Percentiles rank a stretch among this genome's conserved stretches.
Conservation (phyloP, 352 stramenopile species). For the Phytophthora rubi region DNA sequence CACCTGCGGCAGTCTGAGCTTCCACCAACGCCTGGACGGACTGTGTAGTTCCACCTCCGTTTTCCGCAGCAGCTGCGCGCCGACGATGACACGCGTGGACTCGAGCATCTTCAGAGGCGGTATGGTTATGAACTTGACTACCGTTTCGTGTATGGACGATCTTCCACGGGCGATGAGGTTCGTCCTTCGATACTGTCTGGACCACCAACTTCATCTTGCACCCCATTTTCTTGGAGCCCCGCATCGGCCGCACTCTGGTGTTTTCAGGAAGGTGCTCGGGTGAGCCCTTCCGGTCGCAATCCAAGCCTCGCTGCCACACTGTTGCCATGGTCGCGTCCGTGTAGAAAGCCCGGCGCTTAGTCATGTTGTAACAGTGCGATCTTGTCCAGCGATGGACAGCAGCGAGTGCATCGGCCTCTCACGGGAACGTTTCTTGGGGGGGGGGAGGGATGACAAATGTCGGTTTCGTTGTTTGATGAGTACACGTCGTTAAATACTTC, state of each 20-base stretch:
- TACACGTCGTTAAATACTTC: no score
- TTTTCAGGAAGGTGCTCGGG: slow-evolving; percentile 2
- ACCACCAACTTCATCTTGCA: slow-evolving; percentile 19
- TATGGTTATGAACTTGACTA: slow-evolving; percentile 15
- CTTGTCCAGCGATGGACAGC: slow-evolving; percentile 17
- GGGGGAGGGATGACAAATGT: not conserved
- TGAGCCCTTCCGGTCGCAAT: slow-evolving; percentile 10
- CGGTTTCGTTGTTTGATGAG: not conserved
- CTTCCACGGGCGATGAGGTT: slow-evolving; percentile 3
- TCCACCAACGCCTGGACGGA: slow-evolving; percentile 6
- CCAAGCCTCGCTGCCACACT: slow-evolving; percentile 20
- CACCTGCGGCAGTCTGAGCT: slow-evolving; percentile 17
- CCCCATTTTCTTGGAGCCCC: slow-evolving; percentile 13
- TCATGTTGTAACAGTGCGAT: slow-evolving; percentile 14
- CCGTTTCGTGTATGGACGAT: slow-evolving; percentile 10
- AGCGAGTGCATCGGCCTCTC: slow-evolving; percentile 1
- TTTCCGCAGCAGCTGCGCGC: not conserved
- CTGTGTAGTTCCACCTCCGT: not conserved
- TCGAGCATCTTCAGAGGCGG: slow-evolving; percentile 13
- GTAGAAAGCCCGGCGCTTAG: slow-evolving; percentile 15
- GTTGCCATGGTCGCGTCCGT: not conserved
- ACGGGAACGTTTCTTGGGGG: not conserved
- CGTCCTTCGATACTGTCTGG: not conserved
- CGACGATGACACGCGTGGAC: slow-evolving; percentile 5
- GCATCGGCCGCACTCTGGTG: not conserved